phyloP scores from a whole-genome alignment of 176 grass and related monocot genomes.

The Oryza brachyantha region DNA sequence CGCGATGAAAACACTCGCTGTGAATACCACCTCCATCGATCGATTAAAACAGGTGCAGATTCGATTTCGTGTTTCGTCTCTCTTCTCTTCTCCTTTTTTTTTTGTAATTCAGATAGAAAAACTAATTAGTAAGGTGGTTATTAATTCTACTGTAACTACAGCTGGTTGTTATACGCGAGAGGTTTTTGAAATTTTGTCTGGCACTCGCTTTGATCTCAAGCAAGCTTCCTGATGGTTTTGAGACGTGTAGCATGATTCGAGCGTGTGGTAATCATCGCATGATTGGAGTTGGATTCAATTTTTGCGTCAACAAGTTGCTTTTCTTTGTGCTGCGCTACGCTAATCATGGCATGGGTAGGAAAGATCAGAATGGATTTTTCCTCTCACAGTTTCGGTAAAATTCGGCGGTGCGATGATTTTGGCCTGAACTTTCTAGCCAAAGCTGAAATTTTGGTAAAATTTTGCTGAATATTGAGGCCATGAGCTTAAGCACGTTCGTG shows the following conservation, averaged over 20 bases:
- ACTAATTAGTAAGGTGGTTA: neutral
- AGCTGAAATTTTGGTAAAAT: neutral
- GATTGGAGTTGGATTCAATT: neutral
- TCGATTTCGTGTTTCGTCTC: too few relatives aligned
- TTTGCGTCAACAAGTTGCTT: neutral
- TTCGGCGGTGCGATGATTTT: neutral
- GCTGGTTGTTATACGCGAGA: neutral
- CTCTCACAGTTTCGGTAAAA: neutral
- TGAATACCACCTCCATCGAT: too few relatives aligned
- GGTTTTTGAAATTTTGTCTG: neutral
- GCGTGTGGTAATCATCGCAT: neutral
- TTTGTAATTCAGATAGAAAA: neutral
- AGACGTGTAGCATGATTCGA: neutral
- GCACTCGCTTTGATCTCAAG: neutral
- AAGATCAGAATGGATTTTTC: neutral
- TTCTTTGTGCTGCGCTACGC: neutral
- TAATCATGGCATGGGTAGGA: neutral
- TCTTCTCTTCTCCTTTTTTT: neutral
- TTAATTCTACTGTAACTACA: neutral
- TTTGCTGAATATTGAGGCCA: neutral
- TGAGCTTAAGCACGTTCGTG: too few relatives aligned
- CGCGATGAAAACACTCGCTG: too few relatives aligned
- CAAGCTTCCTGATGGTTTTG: neutral
- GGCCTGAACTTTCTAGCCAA: neutral
- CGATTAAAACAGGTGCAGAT: too few relatives aligned